A percentile compares a stretch with the other conserved stretches of the same genome.
phyloP scores from a whole-genome alignment of 306 rosid species.

The Lagenaria siceraria region DNA sequence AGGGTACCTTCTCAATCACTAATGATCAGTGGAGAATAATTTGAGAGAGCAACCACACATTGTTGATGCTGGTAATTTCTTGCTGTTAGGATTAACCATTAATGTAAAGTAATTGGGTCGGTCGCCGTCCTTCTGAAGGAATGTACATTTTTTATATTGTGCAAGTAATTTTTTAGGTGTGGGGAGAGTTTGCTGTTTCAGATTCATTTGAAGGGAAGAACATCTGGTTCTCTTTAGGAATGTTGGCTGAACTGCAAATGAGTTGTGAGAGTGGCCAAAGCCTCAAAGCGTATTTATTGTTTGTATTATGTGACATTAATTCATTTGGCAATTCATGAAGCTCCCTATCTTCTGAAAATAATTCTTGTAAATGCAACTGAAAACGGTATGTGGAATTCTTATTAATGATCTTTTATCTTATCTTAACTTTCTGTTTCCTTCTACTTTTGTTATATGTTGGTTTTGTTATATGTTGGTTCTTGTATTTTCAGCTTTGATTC shows the following conservation, averaged over 20 bases:
- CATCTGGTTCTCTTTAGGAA: not conserved
- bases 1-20: conserved; percentile 71
- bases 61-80: not conserved
- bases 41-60: not conserved
- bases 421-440: too few relatives aligned
- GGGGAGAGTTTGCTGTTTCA: not conserved
- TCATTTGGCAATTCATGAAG: not conserved
- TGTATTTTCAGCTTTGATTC: too few relatives aligned
- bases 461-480: too few relatives aligned
- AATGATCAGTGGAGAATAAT: conserved; percentile 49
- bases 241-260: not conserved
- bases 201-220: not conserved
- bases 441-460: too few relatives aligned
- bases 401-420: too few relatives aligned
- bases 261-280: not conserved
- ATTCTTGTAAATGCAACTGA: too few relatives aligned
- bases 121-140: not conserved
- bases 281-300: not conserved
- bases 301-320: not conserved
- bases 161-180: not conserved
- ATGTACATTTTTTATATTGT: not conserved
- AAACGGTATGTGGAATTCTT: too few relatives aligned
- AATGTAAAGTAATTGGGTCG: not conserved
- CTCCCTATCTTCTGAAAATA: not conserved
- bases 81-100: conserved; percentile 5